Evolutionary conservation across 805 yeast species (phyloP).

Genomic region (Candida coquimbonensis): DNA sequence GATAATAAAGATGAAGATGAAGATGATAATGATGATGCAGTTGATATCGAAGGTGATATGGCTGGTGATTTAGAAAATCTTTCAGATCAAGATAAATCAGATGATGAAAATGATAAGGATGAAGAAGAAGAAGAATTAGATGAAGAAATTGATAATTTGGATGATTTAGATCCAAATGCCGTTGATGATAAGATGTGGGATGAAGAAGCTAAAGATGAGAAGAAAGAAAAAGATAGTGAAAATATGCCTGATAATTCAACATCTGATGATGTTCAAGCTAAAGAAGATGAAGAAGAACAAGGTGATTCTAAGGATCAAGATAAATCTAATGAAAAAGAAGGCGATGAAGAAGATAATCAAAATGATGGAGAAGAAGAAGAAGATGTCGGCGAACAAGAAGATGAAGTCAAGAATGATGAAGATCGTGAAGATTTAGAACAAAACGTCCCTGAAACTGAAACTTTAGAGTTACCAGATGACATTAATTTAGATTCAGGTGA

Average conservation of each 20-base stretch:
- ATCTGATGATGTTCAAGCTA: slow-evolving; percentile 37
- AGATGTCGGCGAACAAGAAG: slow-evolving; percentile 79
- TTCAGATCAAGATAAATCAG: slow-evolving; percentile 57
- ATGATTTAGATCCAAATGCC: slow-evolving; percentile 89
- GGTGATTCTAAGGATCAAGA: slow-evolving; percentile 29
- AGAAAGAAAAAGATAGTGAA: slow-evolving; percentile 80
- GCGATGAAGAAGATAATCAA: slow-evolving; percentile 47
- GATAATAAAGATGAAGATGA: slow-evolving; percentile 55
- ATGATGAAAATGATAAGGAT: slow-evolving; percentile 44
- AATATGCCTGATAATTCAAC: slow-evolving; percentile 51
- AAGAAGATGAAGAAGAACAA: slow-evolving; percentile 30
- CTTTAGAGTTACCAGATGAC: slow-evolving; percentile 88
- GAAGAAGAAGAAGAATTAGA: slow-evolving; percentile 71
- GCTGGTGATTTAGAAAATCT: slow-evolving; percentile 86
- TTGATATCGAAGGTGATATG: slow-evolving; percentile 94
- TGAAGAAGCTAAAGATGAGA: slow-evolving; percentile 71
- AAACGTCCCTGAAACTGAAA: slow-evolving; percentile 75
- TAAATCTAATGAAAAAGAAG: slow-evolving; percentile 25
- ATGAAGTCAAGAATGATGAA: slow-evolving; percentile 56
- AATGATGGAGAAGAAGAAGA: slow-evolving; percentile 55
- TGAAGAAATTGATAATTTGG: slow-evolving; percentile 84
- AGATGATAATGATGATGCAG: slow-evolving; percentile 78
- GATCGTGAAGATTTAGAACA: slow-evolving; percentile 57
- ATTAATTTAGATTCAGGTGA: slow-evolving; percentile 80
- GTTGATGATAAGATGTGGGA: slow-evolving; percentile 98